Percentiles rank a stretch among this genome's conserved stretches.
phyloP scores from a whole-genome alignment of 129 eudicot species.

The Heracleum sosnowskyi region DNA sequence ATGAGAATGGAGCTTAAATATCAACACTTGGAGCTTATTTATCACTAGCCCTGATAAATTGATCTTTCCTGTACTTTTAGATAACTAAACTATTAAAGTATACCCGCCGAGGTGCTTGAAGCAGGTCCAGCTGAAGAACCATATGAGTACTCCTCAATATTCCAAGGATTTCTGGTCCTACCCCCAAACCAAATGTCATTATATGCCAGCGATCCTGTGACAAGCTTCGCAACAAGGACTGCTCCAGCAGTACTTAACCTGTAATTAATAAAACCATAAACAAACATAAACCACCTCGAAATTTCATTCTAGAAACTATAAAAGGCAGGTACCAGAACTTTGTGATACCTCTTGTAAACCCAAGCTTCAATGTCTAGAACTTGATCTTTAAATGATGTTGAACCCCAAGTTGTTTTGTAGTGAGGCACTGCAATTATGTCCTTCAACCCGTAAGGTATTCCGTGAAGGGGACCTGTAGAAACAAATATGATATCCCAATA shows the following conservation, averaged over 20 bases:
- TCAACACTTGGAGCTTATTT: too few species aligned
- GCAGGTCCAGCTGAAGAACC: constrained; percentile 98
- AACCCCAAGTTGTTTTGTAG: constrained; percentile 93
- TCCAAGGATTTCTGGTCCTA: constrained; percentile 96
- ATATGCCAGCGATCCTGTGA: constrained; percentile 77
- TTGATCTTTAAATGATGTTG: constrained; percentile 63
- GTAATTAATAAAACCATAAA: constrained; percentile 11
- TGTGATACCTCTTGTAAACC: constrained; percentile 76
- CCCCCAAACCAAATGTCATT: constrained; percentile 98
- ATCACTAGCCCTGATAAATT: too few species aligned
- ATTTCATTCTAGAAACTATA: neutral
- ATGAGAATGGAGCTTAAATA: too few species aligned
- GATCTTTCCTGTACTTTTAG: neutral
- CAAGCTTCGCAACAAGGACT: constrained; percentile 86
- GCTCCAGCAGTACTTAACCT: constrained; percentile 92
- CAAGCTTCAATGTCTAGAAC: constrained; percentile 84
- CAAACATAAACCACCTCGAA: neutral
- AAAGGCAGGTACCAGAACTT: neutral
- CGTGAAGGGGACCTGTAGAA: constrained; percentile 80
- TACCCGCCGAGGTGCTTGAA: constrained; percentile 78
- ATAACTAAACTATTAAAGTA: neutral
- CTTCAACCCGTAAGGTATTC: constrained; percentile 91
- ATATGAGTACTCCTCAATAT: constrained; percentile 78
- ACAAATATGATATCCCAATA: neutral
- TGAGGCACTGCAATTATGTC: constrained; percentile 81